A percentile compares a stretch with the other conserved stretches of the same genome.
These are phyloP conservation scores for Aspergillus saccharolyticus DNA, from an alignment of 495 filamentous ascomycete genomes.

Conservation along the genomic window DNA sequence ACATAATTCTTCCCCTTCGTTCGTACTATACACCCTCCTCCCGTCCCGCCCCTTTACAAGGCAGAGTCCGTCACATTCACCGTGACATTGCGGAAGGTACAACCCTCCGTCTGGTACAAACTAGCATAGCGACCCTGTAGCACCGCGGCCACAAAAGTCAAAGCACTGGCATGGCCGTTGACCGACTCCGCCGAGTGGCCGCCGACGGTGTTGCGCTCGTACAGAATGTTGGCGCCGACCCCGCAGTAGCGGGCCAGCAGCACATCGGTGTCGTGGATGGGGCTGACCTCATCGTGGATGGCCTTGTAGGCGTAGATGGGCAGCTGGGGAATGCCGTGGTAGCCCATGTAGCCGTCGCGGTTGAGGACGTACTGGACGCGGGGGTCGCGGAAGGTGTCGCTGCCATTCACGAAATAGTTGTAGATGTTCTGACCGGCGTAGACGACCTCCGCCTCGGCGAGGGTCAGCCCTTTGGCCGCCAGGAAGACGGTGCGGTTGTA, in stretches of 20 bases:
- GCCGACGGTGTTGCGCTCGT: conserved; percentile 8
- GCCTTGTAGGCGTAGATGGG: conserved; percentile 51
- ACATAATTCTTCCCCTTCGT: no score
- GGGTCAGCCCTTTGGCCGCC: not conserved
- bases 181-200: conserved; percentile 2
- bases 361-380: conserved; percentile 13
- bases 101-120: not conserved
- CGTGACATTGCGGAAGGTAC: conserved; percentile 1
- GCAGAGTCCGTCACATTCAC: not conserved
- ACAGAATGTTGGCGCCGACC: conserved; percentile 7
- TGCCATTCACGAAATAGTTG: conserved; percentile 13
- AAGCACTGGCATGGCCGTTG: conserved; percentile 2
- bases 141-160: conserved; percentile 2
- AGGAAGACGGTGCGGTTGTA: not conserved
- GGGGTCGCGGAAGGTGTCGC: conserved; percentile 3
- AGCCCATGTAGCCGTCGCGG: conserved; percentile 18
- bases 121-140: conserved; percentile 1
- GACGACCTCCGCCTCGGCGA: not conserved
- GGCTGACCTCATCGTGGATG: conserved; percentile 40
- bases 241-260: conserved; percentile 37
- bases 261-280: conserved; percentile 38
- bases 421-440: conserved; percentile 10
- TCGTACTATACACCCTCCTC: no score
- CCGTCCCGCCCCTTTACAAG: not conserved
- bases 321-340: conserved; percentile 31